phyloP scores from a whole-genome alignment of 176 grass and related monocot species.

The Thalia dealbata region DNA sequence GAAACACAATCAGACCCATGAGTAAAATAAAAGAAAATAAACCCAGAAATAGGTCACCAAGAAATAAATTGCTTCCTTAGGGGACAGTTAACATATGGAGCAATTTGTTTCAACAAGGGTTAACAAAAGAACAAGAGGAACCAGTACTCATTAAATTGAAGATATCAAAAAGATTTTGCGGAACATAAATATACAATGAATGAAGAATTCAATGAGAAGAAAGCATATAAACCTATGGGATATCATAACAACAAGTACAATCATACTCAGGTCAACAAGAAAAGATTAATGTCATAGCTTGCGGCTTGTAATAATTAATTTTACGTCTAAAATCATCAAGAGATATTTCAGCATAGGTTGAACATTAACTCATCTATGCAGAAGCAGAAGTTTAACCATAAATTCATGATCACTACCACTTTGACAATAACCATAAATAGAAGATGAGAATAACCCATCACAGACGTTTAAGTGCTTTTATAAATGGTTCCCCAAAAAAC shows the following conservation, averaged over 20 bases:
- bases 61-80: not conserved
- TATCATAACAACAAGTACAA: not conserved
- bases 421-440: not conserved
- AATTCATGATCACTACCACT: not conserved
- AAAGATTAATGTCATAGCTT: not conserved
- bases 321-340: not conserved
- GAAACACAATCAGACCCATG: not conserved
- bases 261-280: not conserved
- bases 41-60: not conserved
- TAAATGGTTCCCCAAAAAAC: not conserved
- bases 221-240: not conserved
- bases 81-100: not conserved
- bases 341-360: not conserved
- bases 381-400: not conserved
- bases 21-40: slow-evolving; percentile 2
- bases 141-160: not conserved
- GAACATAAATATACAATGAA: not conserved
- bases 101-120: not conserved
- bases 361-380: not conserved
- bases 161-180: not conserved
- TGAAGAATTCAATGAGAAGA: not conserved
- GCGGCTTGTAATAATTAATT: not conserved
- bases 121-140: not conserved
- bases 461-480: not conserved
- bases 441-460: not conserved